Evolutionary conservation across 1,284 basidiomycete genomes (phyloP).

Genomic region (Naganishia sp.): DNA sequence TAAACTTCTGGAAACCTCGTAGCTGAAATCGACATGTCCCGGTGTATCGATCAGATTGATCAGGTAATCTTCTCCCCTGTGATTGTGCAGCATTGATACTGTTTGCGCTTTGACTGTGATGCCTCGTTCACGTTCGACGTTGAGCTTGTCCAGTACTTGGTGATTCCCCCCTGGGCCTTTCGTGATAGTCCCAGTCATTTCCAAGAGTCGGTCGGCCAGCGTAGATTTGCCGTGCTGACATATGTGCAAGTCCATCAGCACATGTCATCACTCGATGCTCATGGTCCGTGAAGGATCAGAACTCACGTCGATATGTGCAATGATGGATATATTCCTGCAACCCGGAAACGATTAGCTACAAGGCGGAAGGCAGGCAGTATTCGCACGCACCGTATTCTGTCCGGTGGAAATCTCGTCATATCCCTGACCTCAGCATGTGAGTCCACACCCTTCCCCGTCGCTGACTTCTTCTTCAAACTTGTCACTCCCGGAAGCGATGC

Average conservation of each 20-base stretch:
- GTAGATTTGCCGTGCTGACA: conserved; percentile 87
- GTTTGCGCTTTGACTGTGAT: conserved; percentile 84
- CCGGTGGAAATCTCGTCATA: conserved; percentile 27
- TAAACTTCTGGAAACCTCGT: conserved; percentile 91
- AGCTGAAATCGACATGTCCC: conserved; percentile 93
- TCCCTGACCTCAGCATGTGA: conserved; percentile 26
- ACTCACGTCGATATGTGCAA: conserved; percentile 79
- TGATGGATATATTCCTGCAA: conserved; percentile 81
- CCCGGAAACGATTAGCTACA: background rate
- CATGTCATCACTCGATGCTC: background rate
- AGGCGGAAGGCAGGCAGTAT: background rate
- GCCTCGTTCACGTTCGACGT: conserved; percentile 30
- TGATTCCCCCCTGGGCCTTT: conserved; percentile 68
- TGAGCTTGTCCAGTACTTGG: conserved; percentile 81
- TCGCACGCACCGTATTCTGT: conserved; percentile 27
- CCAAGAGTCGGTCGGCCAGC: conserved; percentile 70
- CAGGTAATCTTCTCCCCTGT: conserved; percentile 65
- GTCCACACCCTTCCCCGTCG: conserved; percentile 20
- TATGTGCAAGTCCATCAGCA: background rate
- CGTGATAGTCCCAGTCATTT: conserved; percentile 85
- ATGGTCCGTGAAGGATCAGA: background rate
- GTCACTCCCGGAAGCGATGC: conserved; percentile 20
- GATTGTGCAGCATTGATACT: conserved; percentile 79
- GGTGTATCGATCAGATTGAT: conserved; percentile 98
- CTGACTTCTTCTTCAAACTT: conserved; percentile 21